Conservation (phyloP, 257 asterid genomes). For the Linaria vulgaris region DNA sequence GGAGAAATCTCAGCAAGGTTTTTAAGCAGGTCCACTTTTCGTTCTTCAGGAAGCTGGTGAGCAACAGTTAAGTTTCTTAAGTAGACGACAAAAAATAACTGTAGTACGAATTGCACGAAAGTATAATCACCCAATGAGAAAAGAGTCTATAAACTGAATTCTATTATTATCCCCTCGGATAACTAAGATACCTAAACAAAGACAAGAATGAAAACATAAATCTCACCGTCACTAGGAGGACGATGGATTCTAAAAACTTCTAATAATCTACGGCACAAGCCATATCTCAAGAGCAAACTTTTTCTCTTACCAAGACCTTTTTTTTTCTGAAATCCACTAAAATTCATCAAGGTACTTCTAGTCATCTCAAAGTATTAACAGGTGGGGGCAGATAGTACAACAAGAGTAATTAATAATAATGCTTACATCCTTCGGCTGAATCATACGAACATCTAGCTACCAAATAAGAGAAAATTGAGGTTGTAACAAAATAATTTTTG, state of each 20-base stretch:
- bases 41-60: slow-evolving; percentile 84
- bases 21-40: slow-evolving; percentile 90
- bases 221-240: neutral
- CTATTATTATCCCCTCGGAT: neutral
- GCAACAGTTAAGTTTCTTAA: slow-evolving; percentile 30
- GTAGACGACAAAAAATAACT: neutral
- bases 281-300: slow-evolving; percentile 15
- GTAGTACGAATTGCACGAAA: neutral
- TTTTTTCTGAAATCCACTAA: neutral
- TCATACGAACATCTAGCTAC: slow-evolving; percentile 12
- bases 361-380: slow-evolving; percentile 10
- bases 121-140: neutral
- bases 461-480: slow-evolving; percentile 8
- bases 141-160: neutral
- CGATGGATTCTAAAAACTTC: neutral
- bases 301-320: no score
- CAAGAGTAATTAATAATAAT: neutral
- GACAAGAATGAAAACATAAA: slow-evolving; percentile 1
- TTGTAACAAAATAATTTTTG: slow-evolving; percentile 4
- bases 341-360: neutral
- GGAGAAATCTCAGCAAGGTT: slow-evolving; percentile 93
- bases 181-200: neutral
- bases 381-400: neutral
- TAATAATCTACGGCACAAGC: slow-evolving; percentile 6
- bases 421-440: slow-evolving; percentile 11